phyloP scores from a whole-genome alignment of 306 rosid species.

The Vigna trinervia region DNA sequence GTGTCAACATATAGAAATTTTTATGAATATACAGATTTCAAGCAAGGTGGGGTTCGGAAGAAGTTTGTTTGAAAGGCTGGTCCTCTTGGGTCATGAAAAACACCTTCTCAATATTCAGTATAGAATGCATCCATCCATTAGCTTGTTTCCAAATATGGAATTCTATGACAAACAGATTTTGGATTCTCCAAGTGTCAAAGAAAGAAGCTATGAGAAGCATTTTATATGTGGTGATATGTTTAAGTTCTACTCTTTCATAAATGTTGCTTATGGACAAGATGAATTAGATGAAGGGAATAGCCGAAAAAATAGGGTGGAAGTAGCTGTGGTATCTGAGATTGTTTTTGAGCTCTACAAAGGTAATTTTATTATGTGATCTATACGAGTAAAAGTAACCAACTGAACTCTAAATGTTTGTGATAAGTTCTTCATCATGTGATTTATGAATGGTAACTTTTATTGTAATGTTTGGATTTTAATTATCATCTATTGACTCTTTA shows the following conservation, averaged over 20 bases:
- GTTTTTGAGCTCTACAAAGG: slow-evolving; percentile 46
- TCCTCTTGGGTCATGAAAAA: slow-evolving; percentile 49
- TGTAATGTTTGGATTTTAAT: background rate
- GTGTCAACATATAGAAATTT: background rate
- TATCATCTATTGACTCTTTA: slow-evolving; percentile 7
- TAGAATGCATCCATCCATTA: slow-evolving; percentile 58
- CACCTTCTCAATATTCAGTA: slow-evolving; percentile 53
- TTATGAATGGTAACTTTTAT: background rate
- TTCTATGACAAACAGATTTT: slow-evolving; percentile 49
- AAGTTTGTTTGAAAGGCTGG: slow-evolving; percentile 55
- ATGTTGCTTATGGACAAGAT: slow-evolving; percentile 52
- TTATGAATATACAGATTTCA: slow-evolving; percentile 46
- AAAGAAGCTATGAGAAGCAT: slow-evolving; percentile 39
- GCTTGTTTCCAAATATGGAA: slow-evolving; percentile 49
- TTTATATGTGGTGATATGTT: slow-evolving; percentile 50
- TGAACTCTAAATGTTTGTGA: slow-evolving; percentile 25
- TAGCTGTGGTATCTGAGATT: slow-evolving; percentile 49
- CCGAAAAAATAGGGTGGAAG: slow-evolving; percentile 52
- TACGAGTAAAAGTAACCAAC: slow-evolving; percentile 9
- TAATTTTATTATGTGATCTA: slow-evolving; percentile 34
- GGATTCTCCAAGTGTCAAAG: slow-evolving; percentile 44
- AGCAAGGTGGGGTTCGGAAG: slow-evolving; percentile 48
- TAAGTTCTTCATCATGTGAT: slow-evolving; percentile 10
- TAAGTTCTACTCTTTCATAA: slow-evolving; percentile 51
- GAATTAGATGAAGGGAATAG: slow-evolving; percentile 42